Conservation (phyloP, 371 early-diverging fungal genomes). For the Lichtheimia ornata region DNA sequence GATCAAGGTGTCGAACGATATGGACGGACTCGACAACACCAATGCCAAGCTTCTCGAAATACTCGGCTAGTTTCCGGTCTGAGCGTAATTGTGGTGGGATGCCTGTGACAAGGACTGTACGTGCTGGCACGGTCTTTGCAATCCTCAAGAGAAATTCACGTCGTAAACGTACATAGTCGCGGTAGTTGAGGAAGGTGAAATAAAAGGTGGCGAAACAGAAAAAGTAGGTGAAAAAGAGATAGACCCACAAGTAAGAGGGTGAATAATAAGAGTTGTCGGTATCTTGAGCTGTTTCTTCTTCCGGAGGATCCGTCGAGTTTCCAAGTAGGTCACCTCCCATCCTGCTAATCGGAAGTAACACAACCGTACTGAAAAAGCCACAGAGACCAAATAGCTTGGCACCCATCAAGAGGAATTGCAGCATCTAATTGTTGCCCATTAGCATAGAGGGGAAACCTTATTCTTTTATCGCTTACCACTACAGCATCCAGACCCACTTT, state of each 20-base stretch:
- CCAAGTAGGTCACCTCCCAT: conserved; percentile 48
- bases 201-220: conserved; percentile 64
- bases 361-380: conserved; percentile 50
- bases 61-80: conserved; percentile 54
- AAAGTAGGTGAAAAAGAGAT: conserved; percentile 62
- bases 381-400: conserved; percentile 52
- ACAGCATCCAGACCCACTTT: conserved; percentile 72
- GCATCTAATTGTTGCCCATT: conserved; percentile 27
- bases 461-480: conserved; percentile 39
- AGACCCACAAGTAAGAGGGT: conserved; percentile 51
- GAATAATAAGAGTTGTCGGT: conserved; percentile 19
- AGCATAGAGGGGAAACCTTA: not conserved
- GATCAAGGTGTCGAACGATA: conserved; percentile 57
- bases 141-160: conserved; percentile 53
- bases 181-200: conserved; percentile 61
- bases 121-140: conserved; percentile 51
- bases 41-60: conserved; percentile 57
- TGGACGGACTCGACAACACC: conserved; percentile 65
- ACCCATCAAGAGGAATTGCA: conserved; percentile 54
- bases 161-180: conserved; percentile 57
- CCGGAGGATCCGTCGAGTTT: conserved; percentile 23
- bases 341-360: conserved; percentile 45
- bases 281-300: conserved; percentile 12
- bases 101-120: conserved; percentile 63
- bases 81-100: conserved; percentile 57